Base-by-base conservation (phyloP, 2,329 filamentous ascomycete species). In the Penicillium sp. region DNA sequence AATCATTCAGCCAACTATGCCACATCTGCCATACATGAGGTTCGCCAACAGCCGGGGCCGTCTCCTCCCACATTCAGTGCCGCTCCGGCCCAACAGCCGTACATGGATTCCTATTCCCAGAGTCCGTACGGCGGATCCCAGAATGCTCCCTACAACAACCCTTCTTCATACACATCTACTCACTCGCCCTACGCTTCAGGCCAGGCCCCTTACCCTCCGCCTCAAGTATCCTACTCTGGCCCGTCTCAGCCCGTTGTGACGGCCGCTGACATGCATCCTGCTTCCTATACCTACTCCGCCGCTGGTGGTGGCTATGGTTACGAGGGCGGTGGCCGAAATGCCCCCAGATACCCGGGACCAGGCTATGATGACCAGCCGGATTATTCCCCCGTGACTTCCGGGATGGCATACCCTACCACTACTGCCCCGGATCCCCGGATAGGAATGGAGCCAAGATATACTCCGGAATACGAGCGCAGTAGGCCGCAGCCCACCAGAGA, bases 381-480 rank as follows among this genome's bases (percentile, higher is more conserved):
- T 31, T 74, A 74, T 59, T 67, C 72, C 55, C 68, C 69, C 39
- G 69, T 69, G 50, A 69, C 72, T 39, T 66, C 71, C 49, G 69
- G 69, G 60, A 74, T 72, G 56, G 58, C 65, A 44, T 74, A 74
- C 59, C 69, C 73, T 55, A 53, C 71, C 47, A 72, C 67, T 45
- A 68, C 70, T 58, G 69, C 69, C 62, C 63, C 72, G 55, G 72
- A 74, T 52, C 65, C 70, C 44, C 71, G 73, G 66, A 70, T 73
- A 67, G 67, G 65, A 69, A 71, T 73, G 66, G 73, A 74, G 50
- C 63, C 70, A 50, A 74, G 73, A 69, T 75, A 74, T 59, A 70
- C 71, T 51, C 68, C 71, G 58, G 72, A 74, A 54, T 66, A 65
- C 55, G 71, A 73, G 57, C 69, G 68, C 57, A 70, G 61, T 66